Evolutionary conservation across 805 yeast genomes (phyloP).

Genomic region (Sungouiozyma intestinalis): DNA sequence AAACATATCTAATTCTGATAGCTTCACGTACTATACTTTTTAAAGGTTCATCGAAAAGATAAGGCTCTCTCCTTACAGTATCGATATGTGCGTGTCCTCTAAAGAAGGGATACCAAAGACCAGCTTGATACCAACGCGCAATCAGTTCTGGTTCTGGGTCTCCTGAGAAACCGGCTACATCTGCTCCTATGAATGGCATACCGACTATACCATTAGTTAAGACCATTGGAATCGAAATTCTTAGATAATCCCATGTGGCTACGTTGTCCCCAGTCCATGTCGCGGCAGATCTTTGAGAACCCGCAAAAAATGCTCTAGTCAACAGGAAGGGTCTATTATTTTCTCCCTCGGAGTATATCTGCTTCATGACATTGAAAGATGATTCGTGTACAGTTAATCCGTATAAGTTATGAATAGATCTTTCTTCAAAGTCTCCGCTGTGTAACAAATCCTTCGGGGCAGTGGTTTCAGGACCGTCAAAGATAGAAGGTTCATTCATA

Average conservation of each 20-base stretch:
- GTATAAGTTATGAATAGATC: conserved; percentile 80
- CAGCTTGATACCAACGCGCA: conserved; percentile 92
- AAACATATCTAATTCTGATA: conserved; percentile 57
- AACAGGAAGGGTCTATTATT: conserved; percentile 71
- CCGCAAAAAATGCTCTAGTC: conserved; percentile 80
- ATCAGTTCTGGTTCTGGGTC: conserved; percentile 74
- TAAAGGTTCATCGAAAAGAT: conserved; percentile 69
- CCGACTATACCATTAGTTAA: conserved; percentile 74
- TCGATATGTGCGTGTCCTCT: conserved; percentile 96
- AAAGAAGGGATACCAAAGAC: conserved; percentile 93
- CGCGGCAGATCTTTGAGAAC: conserved; percentile 85
- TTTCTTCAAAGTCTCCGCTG: conserved; percentile 74
- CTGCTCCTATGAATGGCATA: conserved; percentile 91
- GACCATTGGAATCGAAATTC: conserved; percentile 76
- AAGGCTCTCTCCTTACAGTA: conserved; percentile 86
- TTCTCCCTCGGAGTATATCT: conserved; percentile 35
- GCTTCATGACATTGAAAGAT: conserved; percentile 55
- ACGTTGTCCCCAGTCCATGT: conserved; percentile 98
- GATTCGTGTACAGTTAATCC: conserved; percentile 76
- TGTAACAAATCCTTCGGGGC: conserved; percentile 77
- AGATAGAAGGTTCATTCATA: conserved; percentile 96
- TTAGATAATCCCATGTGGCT: conserved; percentile 84
- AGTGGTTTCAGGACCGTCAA: conserved; percentile 89
- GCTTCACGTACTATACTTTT: conserved; percentile 59
- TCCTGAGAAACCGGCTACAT: conserved; percentile 94